Evolutionary conservation across 768 basidiomycete genomes (phyloP).

Genomic region (Hygrophorus russula): DNA sequence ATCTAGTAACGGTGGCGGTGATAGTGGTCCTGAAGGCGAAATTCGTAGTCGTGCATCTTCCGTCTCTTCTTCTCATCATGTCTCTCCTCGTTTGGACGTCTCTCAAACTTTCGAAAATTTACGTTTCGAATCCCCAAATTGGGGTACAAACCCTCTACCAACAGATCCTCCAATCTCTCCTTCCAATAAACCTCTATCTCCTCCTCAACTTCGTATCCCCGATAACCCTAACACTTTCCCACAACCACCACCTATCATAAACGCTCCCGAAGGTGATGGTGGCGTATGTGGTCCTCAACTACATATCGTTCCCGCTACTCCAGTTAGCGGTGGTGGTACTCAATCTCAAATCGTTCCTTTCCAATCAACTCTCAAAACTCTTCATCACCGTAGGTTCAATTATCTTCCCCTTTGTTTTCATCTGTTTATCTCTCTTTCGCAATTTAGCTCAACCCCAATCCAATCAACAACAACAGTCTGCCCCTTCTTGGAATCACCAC

Average conservation of each 20-base stretch:
- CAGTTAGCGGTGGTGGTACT: conserved; percentile 52
- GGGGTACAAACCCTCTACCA: conserved; percentile 39
- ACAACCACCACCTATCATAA: conserved; percentile 41
- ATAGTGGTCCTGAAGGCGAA: conserved; percentile 31
- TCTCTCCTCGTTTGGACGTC: conserved; percentile 48
- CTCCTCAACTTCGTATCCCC: conserved; percentile 46
- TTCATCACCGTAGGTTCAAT: conserved; percentile 40
- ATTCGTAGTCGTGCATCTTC: conserved; percentile 55
- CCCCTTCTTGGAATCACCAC: conserved; percentile 3
- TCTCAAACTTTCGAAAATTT: conserved; percentile 51
- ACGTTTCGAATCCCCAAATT: conserved; percentile 54
- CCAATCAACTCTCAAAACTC: conserved; percentile 35
- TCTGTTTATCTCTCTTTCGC: neutral
- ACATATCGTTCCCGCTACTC: conserved; percentile 77
- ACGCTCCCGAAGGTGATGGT: conserved; percentile 50
- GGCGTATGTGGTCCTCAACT: conserved; percentile 47
- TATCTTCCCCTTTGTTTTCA: conserved; percentile 4
- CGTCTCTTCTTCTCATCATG: conserved; percentile 44
- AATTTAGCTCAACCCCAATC: neutral
- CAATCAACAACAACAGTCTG: conserved; percentile 1
- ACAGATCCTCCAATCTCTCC: conserved; percentile 18
- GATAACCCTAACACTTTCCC: conserved; percentile 25
- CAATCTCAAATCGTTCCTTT: conserved; percentile 37
- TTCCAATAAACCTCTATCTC: conserved; percentile 50
- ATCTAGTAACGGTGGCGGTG: conserved; percentile 37